Evolutionary conservation across 768 basidiomycete genomes (phyloP), one percentile per base, ranked within the genome.

Genomic region (Suillus weaverae): DNA sequence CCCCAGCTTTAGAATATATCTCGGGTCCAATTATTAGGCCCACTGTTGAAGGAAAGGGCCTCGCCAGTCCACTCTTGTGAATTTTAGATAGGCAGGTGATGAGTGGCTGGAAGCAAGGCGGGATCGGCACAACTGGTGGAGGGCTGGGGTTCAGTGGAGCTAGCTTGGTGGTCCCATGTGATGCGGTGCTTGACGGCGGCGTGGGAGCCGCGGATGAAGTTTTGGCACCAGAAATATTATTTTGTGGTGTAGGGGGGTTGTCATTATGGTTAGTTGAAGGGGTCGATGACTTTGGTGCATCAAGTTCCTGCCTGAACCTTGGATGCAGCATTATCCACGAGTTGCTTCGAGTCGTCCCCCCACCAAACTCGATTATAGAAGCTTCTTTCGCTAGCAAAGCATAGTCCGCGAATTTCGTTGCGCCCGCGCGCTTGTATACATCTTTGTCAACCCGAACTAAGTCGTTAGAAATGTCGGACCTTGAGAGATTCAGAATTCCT

Each of bases 1-100:
- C 81, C 1, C 81, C 81, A 10, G 81, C 82, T 44, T 70, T 71
- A 69, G 71, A 69, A 60, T 84, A 85, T 2, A 80, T 71, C 7
- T 56, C 39, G 66, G 70, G 63, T 73, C 73, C 38, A 13, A 86
- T 65, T 39, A 74, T 68, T 33, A 71, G 41, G 16, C 77, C 80
- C 9, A 86, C 65, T 1, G 61, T 33, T 30, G 81, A 81, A 63
- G 82, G 79, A 9, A 78, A 72, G 35, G 77, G 71, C 30, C 67
- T 70, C 22, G 53, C 32, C 41, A 67, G 60, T 1, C 82, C 83
- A 32, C 76, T 75, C 20, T 67, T 64, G 51, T 73, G 76, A 54
- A 78, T 61, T 16, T 62, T 67, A 48, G 75, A 67, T 14, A 85
- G 77, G 38, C 64, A 35, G 32, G 77, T 66, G 46, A 83, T 75